Conservation (phyloP, 148 eudicot species). For the Pharnaceum exiguum region DNA sequence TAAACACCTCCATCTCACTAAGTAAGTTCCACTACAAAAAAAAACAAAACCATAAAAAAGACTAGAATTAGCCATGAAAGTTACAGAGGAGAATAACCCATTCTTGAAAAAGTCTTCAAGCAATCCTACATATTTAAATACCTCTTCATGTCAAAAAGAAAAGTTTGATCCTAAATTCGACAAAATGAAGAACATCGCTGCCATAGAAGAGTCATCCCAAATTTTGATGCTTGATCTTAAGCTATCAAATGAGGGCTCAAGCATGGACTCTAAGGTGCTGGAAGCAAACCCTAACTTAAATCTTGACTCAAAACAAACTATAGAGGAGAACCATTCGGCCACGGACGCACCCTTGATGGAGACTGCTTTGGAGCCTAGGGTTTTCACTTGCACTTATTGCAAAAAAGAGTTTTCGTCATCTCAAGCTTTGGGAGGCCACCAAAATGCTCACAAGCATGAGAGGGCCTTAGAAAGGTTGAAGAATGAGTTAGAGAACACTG, state of each 20-base stretch:
- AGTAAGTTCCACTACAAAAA: not conserved
- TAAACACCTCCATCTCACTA: not conserved
- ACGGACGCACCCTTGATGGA: not conserved
- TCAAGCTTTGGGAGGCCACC: conserved; percentile 36
- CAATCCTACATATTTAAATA: conserved; percentile 3
- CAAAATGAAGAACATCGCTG: too few species aligned
- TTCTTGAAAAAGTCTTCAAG: not conserved
- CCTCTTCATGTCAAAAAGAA: conserved; percentile 1
- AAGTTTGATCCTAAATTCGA: not conserved
- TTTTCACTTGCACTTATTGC: conserved; percentile 31
- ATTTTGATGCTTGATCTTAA: conserved; percentile 12
- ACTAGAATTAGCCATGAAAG: conserved; percentile 1
- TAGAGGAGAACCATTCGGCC: not conserved
- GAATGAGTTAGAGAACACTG: not conserved
- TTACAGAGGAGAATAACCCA: not conserved
- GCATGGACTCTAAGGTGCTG: not conserved
- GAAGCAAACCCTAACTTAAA: not conserved
- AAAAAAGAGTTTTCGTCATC: conserved; percentile 28
- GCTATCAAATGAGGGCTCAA: conserved; percentile 12
- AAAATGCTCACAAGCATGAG: conserved; percentile 35
- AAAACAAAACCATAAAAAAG: not conserved
- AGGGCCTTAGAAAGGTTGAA: conserved; percentile 19
- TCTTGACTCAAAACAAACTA: not conserved
- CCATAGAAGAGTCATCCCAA: too few species aligned
- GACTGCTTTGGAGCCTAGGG: not conserved